Percentiles rank a stretch among this genome's conserved stretches.
Conservation (phyloP, 495 filamentous ascomycete genomes). For the Penicillium ucsense region DNA sequence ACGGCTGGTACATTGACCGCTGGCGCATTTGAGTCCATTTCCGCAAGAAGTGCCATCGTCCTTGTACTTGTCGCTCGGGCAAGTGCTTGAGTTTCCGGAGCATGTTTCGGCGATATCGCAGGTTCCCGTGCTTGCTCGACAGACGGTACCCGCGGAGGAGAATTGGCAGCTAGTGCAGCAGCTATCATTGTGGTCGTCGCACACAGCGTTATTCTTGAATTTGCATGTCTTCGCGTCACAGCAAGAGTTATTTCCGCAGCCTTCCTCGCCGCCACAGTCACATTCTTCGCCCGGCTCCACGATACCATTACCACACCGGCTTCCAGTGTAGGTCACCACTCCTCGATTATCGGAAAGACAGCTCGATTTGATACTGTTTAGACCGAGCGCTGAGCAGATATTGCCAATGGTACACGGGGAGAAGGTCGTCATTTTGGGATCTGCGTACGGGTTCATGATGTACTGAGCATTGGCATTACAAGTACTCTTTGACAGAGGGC, state of each 20-base stretch:
- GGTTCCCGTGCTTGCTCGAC: conserved; percentile 62
- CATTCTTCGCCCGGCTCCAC: conserved; percentile 92
- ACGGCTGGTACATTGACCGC: conserved; percentile 89
- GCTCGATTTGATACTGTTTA: conserved; percentile 62
- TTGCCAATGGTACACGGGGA: conserved; percentile 87
- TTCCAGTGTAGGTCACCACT: conserved; percentile 75
- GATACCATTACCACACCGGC: conserved; percentile 92
- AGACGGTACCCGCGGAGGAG: conserved; percentile 55
- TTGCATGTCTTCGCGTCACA: conserved; percentile 85
- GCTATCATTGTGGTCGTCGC: conserved; percentile 84
- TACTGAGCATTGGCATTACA: conserved; percentile 71
- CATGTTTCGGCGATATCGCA: conserved; percentile 86
- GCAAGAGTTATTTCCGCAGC: conserved; percentile 67
- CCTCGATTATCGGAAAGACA: conserved; percentile 79
- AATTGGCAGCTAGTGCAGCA: conserved; percentile 80
- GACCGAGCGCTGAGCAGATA: conserved; percentile 81
- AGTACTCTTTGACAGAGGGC: conserved; percentile 56
- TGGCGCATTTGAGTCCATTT: conserved; percentile 66
- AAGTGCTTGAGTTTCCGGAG: conserved; percentile 59
- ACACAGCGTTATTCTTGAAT: conserved; percentile 65
- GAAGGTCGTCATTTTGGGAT: conserved; percentile 60
- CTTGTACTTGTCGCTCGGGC: conserved; percentile 60
- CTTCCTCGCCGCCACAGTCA: conserved; percentile 73
- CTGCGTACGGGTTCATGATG: conserved; percentile 94
- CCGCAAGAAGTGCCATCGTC: conserved; percentile 66